Evolutionary conservation across 352 stramenopile species (phyloP), one percentile per base, ranked within the genome.

Genomic region (Pythium vanterpoolii): DNA sequence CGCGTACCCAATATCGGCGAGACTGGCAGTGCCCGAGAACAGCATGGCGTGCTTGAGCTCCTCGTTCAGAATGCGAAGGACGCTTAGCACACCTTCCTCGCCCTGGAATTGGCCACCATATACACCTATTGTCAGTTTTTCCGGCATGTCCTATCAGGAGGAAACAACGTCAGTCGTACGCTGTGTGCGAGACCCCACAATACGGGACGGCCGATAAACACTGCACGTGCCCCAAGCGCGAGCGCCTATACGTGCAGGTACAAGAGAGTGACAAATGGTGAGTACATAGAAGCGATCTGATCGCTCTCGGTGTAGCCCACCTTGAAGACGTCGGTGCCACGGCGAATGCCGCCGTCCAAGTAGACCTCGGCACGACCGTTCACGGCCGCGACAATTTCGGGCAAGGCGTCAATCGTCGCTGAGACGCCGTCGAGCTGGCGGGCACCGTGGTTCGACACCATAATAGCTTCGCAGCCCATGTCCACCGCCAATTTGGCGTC

Each of bases 271-370:
- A 46, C 6, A 16, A 3, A 46, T 3, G 13, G 21, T 27, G 40
- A 28, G 38, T 9, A 46, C 13, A 5, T 4, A 27, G 6, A 0
- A 46, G 6, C n/a, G 23, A 43, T 13, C 26, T 1, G 27, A 58
- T 47, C 6, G 11, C 13, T 3, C 10, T 21, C 28, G 10, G 0
- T 23, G 43, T 26, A 54, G 10, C 40, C n/a, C 26, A 93, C 94
- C 76, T 98, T 98, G 68, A 98, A 97, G 39, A 96, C 89, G 67
- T 99, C 96, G 3, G 94, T 98, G 34, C 96, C 96, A 56, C 96
- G 89, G 62, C 94, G 86, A 43, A 99, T 74, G 19, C 96, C 96
- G 27, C 95, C 90, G 62, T 99, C 96, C 38, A 99, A 44, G 53
- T 98, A 95, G 38, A 99, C 86, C 58, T 97, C 89, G 1, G 77